Percentiles rank a stretch among this genome's conserved stretches.
These are phyloP conservation scores for Yamadazyma pseudoaaseri DNA, from an alignment of 1,139 yeast genomes.

Conservation along the genomic window DNA sequence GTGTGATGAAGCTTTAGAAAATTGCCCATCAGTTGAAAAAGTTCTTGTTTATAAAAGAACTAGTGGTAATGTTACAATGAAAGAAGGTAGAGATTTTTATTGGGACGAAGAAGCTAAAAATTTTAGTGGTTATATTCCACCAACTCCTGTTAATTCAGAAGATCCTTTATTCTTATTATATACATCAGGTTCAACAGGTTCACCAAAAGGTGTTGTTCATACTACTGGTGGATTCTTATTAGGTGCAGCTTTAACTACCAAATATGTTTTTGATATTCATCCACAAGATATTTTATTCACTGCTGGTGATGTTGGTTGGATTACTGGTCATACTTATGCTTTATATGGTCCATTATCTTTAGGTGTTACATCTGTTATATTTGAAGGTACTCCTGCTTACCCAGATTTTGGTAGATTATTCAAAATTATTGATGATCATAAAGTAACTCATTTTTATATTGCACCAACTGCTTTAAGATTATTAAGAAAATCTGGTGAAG, in stretches of 20 bases:
- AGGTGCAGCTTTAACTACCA: conserved; percentile 68
- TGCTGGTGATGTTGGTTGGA: conserved; percentile 90
- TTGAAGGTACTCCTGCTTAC: conserved; percentile 86
- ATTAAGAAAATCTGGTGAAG: conserved; percentile 78
- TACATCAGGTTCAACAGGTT: conserved; percentile 70
- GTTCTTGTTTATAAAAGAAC: conserved; percentile 76
- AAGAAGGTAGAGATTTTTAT: conserved; percentile 66
- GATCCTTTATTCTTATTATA: conserved; percentile 64
- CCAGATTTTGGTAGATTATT: conserved; percentile 79
- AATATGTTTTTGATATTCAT: conserved; percentile 75
- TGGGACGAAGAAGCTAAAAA: conserved; percentile 76
- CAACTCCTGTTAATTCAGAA: conserved; percentile 59
- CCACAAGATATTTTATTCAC: conserved; percentile 72
- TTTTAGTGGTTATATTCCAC: conserved; percentile 62
- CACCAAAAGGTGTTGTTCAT: conserved; percentile 71
- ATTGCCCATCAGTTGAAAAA: conserved; percentile 65
- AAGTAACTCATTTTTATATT: conserved; percentile 80
- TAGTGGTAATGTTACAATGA: conserved; percentile 66
- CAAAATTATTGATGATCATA: conserved; percentile 77
- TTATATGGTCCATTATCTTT: conserved; percentile 77
- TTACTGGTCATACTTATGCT: conserved; percentile 82
- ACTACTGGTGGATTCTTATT: conserved; percentile 77
- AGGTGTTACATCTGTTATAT: conserved; percentile 81
- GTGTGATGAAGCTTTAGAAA: conserved; percentile 75
- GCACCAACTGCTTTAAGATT: conserved; percentile 89